phyloP scores from a whole-genome alignment of 2,329 filamentous ascomycete genomes.

The Clonostachys byssicola region DNA sequence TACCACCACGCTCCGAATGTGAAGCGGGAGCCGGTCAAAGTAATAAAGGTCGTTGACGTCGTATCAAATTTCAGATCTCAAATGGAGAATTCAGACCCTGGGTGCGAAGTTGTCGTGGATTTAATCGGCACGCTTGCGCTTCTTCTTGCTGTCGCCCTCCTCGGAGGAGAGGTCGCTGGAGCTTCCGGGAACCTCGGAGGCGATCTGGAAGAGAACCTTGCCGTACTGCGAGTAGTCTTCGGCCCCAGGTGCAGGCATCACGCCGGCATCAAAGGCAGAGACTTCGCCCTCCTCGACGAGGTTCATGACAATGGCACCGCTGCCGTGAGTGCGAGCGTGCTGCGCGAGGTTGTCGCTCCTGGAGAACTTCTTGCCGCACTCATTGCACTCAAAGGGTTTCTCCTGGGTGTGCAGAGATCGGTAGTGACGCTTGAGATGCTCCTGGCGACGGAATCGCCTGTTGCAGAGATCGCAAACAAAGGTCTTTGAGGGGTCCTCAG shows the following conservation, averaged over 20 bases:
- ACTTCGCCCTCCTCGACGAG: constrained; percentile 69
- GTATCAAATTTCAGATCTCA: no score
- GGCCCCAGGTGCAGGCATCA: constrained; percentile 37
- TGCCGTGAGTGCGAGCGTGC: constrained; percentile 90
- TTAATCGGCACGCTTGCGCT: constrained; percentile 74
- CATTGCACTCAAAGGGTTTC: constrained; percentile 95
- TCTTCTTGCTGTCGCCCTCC: constrained; percentile 44
- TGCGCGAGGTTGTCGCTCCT: constrained; percentile 96
- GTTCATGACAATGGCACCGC: constrained; percentile 86
- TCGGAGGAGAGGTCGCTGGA: constrained; percentile 54
- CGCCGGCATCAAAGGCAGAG: constrained; percentile 30
- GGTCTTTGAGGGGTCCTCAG: constrained; percentile 96
- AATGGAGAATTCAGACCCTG: background rate
- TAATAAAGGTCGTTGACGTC: no score
- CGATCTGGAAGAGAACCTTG: constrained; percentile 77
- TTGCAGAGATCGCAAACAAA: constrained; percentile 97
- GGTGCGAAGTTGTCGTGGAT: constrained; percentile 1
- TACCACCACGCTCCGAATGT: no score
- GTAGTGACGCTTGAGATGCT: constrained; percentile 98
- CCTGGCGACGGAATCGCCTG: constrained; percentile 94
- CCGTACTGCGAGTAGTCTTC: constrained; percentile 68
- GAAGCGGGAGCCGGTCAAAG: no score
- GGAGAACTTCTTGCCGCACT: constrained; percentile 99
- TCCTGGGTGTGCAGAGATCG: constrained; percentile 97
- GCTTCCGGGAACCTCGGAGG: constrained; percentile 67